Evolutionary conservation across 768 basidiomycete genomes (phyloP), one percentile per base, ranked within the genome.

Genomic region (Boletus tomentosulus): DNA sequence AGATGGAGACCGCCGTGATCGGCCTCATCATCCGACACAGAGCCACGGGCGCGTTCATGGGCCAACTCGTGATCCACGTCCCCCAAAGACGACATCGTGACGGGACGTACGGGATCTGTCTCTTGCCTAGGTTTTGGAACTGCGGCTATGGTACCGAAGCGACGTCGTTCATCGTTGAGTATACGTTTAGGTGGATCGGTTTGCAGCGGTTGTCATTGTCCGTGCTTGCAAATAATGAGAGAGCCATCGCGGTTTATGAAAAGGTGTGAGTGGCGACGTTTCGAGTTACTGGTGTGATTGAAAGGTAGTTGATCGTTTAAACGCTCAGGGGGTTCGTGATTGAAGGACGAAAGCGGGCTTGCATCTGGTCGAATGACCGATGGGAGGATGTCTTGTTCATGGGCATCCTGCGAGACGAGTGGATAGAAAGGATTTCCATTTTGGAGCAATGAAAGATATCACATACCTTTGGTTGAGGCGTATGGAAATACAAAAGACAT

Each of bases 101-200:
- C 50, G 71, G 71, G 47, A 55, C 57, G 28, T 65, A 72, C 31
- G 66, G 68, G 2, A 66, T 75, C 46, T 68, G 66, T 39, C 57
- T 75, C 15, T 46, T 43, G 10, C 61, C 62, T 3, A 35, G 62
- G 50, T 72, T 70, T 48, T 76, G 77, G 73, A 61, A 65, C 12
- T 64, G 67, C 16, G 77, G 77, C 1, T 78, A 72, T 50, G 77
- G 77, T 3, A 71, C 64, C 31, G 76, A 78, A 48, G 69, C 69
- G 44, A 71, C 72, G 46, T 58, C 58, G 31, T 78, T 75, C 56
- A 60, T 78, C 33, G 59, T 76, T 12, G 73, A 76, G 30, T 65
- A 77, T 51, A 66, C 67, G 24, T 79, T 79, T 30, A 53, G 67
- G 39, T 68, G 68, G 62, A 58, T 79, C 46, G 69, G 63, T 27